Conservation (phyloP, 2,329 filamentous ascomycete species). For the Talaromyces funiculosus region DNA sequence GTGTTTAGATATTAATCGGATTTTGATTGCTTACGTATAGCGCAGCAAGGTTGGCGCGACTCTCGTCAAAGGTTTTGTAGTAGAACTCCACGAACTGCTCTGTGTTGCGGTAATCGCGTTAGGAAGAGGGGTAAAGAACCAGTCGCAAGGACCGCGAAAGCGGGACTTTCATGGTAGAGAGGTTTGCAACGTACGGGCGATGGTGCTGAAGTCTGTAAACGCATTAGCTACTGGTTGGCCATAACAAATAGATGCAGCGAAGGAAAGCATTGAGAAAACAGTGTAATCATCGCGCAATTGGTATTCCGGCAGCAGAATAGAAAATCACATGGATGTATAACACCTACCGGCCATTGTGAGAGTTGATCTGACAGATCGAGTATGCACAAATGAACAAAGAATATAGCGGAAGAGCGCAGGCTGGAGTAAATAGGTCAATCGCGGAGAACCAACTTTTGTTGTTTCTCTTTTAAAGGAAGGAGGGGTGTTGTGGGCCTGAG, state of each 20-base stretch:
- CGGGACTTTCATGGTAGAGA: not conserved
- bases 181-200: conserved; percentile 12
- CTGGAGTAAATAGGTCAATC: not conserved
- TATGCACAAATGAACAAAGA: not conserved
- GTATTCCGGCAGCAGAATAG: not conserved
- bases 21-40: conserved; percentile 68
- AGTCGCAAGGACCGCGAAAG: conserved; percentile 1
- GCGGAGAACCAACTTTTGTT: not conserved
- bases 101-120: conserved; percentile 34
- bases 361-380: not conserved
- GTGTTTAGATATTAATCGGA: not conserved
- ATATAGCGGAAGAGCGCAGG: not conserved
- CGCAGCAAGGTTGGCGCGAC: conserved; percentile 57
- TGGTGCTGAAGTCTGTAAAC: conserved; percentile 10
- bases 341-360: conserved; percentile 12
- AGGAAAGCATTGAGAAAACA: not conserved
- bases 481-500: conserved; percentile 13
- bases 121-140: not conserved
- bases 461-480: conserved; percentile 3
- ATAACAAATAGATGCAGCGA: not conserved
- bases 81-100: conserved; percentile 87
- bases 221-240: not conserved
- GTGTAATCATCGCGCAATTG: not conserved
- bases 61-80: conserved; percentile 77
- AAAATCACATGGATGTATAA: not conserved